A percentile compares a stretch with the other conserved stretches of the same genome.
Evolutionary conservation across 768 basidiomycete species (phyloP).

Genomic region (Suillus subaureus): DNA sequence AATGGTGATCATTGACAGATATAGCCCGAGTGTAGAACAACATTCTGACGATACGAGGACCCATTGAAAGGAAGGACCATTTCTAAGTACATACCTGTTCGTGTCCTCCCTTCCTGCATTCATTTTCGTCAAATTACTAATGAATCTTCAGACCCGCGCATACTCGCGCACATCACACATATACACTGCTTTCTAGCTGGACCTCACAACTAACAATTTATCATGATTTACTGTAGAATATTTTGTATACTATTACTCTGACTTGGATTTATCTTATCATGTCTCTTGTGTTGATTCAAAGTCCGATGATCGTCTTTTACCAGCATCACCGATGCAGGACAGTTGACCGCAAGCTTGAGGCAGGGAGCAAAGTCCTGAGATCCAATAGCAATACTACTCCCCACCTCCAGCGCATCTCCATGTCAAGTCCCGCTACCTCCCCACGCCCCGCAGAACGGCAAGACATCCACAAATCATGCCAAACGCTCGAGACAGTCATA

Average conservation of each 20-base stretch:
- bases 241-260: not conserved
- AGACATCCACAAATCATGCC: constrained; percentile 83
- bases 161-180: not conserved
- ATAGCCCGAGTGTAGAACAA: not conserved
- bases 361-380: not conserved
- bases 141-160: not conserved
- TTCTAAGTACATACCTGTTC: not conserved
- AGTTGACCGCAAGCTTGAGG: not conserved
- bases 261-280: not conserved
- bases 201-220: not conserved
- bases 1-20: not conserved
- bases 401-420: not conserved
- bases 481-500: constrained; percentile 69
- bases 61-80: not conserved
- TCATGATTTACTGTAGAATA: not conserved
- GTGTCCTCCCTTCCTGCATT: not conserved
- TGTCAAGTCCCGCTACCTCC: constrained; percentile 18
- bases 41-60: not conserved
- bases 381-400: not conserved
- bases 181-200: not conserved
- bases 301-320: constrained; percentile 3
- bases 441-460: constrained; percentile 54
- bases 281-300: not conserved
- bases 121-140: not conserved
- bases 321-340: not conserved